Evolutionary conservation across 768 basidiomycete species (phyloP), one percentile per base, ranked within the genome.

Genomic region (Lyophyllum semitale): DNA sequence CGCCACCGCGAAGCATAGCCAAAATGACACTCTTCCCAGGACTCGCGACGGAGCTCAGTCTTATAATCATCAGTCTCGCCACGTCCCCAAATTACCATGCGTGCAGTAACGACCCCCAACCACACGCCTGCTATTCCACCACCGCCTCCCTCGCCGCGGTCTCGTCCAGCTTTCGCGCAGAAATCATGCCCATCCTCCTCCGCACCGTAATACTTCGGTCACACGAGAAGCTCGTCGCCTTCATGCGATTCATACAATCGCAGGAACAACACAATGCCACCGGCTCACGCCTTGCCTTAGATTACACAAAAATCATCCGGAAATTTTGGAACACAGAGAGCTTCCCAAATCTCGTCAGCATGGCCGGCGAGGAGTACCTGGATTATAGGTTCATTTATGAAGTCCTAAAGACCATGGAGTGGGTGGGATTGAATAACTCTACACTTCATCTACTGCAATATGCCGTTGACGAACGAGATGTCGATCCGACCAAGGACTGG

Each of bases 121-220:
- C 43, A 20, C 49, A 59, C 49, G n/a, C 9, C 18, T 45, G 44
- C n/a, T 72, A 71, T 56, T 23, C 58, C 22, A 70, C 67, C 17
- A 71, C 71, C 3, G 45, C 65, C 27, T 53, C 69, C 8, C 66
- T 79, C 25, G 66, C 71, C 25, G 58, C 55, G 18, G 74, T 76
- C 13, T 78, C 73, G 11, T 63, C 60, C 44, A 48, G 50, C n/a
- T 44, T 77, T 29, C 70, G 75, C 17, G 66, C 59, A 15, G 62
- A 63, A 20, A 63, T 68, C 22, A 77, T 79, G 71, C 74, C 70
- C 23, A 59, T 67, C 48, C 67, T 79, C 48, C 68, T 78, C 8
- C 68, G 71, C 49, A 77, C 72, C 17, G 71, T 79, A 4, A 51
- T 75, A 20, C 67, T 78, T 33, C 53, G 61, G 41, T 58, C 61